These are phyloP conservation scores for Trametes punicea DNA, from an alignment of 768 basidiomycete species.

Conservation along the genomic window DNA sequence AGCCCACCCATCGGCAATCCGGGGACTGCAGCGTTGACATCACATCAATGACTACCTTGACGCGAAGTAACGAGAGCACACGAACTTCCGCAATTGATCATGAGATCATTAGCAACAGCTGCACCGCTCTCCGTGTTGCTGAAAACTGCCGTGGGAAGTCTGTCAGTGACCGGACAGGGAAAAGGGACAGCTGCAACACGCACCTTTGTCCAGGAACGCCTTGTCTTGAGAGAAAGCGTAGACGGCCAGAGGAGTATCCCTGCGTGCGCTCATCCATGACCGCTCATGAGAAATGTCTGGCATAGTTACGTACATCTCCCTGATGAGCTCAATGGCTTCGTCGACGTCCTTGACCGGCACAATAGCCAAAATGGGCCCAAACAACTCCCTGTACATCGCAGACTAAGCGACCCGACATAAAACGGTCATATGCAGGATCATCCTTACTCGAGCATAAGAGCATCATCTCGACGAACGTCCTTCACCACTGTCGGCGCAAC, in stretches of 20 bases:
- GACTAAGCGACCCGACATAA: background rate
- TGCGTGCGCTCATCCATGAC: no score
- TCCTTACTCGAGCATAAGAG: conserved; percentile 76
- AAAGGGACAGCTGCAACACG: conserved; percentile 2
- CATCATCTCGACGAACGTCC: conserved; percentile 59
- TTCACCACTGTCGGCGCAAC: conserved; percentile 73
- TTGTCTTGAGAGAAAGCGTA: conserved; percentile 71
- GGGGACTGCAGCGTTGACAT: conserved; percentile 45
- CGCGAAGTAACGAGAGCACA: background rate
- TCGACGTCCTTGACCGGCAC: conserved; percentile 66
- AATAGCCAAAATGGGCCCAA: conserved; percentile 78
- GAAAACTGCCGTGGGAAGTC: conserved; percentile 38
- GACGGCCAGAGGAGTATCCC: conserved; percentile 70
- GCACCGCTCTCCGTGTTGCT: conserved; percentile 67
- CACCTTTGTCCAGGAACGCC: conserved; percentile 61
- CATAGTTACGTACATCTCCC: conserved; percentile 51
- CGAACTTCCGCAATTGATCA: conserved; percentile 55
- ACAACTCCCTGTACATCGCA: conserved; percentile 58
- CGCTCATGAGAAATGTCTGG: no score
- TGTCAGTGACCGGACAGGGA: background rate
- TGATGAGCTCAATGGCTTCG: conserved; percentile 68
- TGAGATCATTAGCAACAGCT: conserved; percentile 63
- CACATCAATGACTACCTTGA: background rate
- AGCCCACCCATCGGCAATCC: conserved; percentile 68
- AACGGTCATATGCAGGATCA: conserved; percentile 6